phyloP scores from a whole-genome alignment of 2,329 filamentous ascomycete genomes.

The Neoscytalidium dimidiatum region DNA sequence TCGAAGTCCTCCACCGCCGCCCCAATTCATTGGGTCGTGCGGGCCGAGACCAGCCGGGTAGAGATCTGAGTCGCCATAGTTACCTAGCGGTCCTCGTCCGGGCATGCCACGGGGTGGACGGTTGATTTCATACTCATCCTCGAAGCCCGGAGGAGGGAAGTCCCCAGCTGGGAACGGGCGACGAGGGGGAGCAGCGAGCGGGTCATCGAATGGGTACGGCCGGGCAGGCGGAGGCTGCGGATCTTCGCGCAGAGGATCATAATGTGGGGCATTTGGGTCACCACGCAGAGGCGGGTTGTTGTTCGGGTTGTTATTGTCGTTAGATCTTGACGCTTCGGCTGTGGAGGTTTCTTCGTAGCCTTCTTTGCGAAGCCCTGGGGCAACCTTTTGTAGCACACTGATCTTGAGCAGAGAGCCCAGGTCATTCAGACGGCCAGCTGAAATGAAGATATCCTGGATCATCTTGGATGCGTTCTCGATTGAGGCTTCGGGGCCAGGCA shows the following conservation, averaged over 20 bases:
- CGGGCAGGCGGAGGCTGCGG: slow-evolving; percentile 58
- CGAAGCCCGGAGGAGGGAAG: slow-evolving; percentile 85
- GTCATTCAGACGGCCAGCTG: slow-evolving; percentile 65
- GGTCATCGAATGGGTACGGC: slow-evolving; percentile 70
- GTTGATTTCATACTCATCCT: slow-evolving; percentile 87
- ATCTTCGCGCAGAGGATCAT: slow-evolving; percentile 45
- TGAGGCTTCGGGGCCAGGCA: slow-evolving; percentile 29
- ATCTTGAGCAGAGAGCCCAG: slow-evolving; percentile 73
- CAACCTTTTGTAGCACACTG: slow-evolving; percentile 80
- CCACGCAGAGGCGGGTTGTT: slow-evolving; percentile 40
- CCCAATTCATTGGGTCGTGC: slow-evolving; percentile 75
- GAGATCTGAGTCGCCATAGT: slow-evolving; percentile 82
- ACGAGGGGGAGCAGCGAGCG: slow-evolving; percentile 60
- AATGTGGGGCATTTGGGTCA: slow-evolving; percentile 42
- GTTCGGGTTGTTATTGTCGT: slow-evolving; percentile 45
- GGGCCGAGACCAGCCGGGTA: slow-evolving; percentile 86
- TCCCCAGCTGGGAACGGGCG: slow-evolving; percentile 69
- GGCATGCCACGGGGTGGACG: slow-evolving; percentile 61
- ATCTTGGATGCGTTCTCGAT: slow-evolving; percentile 46
- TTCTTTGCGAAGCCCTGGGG: slow-evolving; percentile 74
- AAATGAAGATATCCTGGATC: slow-evolving; percentile 69
- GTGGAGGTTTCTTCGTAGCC: slow-evolving; percentile 66
- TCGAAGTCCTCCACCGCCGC: slow-evolving; percentile 57
- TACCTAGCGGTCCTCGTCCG: slow-evolving; percentile 58
- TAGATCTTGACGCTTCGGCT: slow-evolving; percentile 21